Evolutionary conservation across 2,329 filamentous ascomycete genomes (phyloP).

Genomic region (Fusarium verticillioides): DNA sequence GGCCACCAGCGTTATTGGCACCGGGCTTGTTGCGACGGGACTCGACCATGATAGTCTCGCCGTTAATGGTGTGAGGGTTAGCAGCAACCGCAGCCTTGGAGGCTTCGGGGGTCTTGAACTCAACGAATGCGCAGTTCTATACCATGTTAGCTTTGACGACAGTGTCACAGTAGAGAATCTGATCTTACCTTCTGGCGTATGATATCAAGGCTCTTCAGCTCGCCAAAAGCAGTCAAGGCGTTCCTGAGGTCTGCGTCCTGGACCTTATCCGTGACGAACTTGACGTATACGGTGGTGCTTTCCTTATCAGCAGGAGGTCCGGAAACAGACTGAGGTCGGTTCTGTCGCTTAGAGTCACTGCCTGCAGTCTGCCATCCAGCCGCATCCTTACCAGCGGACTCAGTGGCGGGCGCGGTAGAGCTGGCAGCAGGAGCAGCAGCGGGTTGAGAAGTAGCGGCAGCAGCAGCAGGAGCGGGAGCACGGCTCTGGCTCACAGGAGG

Average conservation of each 20-base stretch:
- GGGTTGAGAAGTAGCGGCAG: constrained; percentile 47
- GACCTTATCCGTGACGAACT: constrained; percentile 93
- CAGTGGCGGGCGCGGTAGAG: constrained; percentile 52
- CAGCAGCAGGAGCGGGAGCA: constrained; percentile 58
- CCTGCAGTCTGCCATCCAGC: constrained; percentile 86
- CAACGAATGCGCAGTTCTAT: constrained; percentile 96
- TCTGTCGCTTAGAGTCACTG: constrained; percentile 85
- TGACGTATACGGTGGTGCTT: constrained; percentile 87
- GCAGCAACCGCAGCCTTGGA: constrained; percentile 85
- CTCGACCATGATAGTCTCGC: constrained; percentile 86
- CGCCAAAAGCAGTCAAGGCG: constrained; percentile 77
- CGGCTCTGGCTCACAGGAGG: constrained; percentile 63
- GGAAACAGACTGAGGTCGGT: constrained; percentile 74
- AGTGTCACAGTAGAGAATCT: neutral
- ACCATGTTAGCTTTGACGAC: constrained; percentile 26
- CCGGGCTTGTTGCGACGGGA: constrained; percentile 83
- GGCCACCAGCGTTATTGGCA: constrained; percentile 74
- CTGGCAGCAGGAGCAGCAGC: constrained; percentile 53
- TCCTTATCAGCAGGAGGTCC: constrained; percentile 74
- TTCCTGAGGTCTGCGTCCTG: constrained; percentile 77
- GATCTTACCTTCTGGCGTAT: constrained; percentile 81
- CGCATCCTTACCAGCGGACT: constrained; percentile 61
- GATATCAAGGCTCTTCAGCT: constrained; percentile 79
- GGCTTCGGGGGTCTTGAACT: constrained; percentile 83
- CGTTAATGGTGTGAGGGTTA: constrained; percentile 87